These are phyloP conservation scores for Cryptococcus sp. DNA, from an alignment of 1,284 basidiomycete genomes.

Conservation along the genomic window DNA sequence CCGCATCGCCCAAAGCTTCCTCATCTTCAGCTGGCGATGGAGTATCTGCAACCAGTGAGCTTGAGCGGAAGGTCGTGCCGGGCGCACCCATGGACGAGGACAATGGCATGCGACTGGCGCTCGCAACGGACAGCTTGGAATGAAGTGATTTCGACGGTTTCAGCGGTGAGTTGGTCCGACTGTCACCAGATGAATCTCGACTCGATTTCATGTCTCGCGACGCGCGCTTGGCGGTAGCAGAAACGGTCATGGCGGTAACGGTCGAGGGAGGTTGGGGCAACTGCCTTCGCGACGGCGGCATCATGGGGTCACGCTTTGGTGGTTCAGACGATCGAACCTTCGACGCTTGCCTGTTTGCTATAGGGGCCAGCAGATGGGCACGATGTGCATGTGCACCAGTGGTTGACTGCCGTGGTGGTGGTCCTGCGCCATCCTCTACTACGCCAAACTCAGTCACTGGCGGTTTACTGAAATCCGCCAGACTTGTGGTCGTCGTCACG, in stretches of 20 bases:
- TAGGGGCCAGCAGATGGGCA: slow-evolving; percentile 42
- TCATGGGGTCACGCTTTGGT: slow-evolving; percentile 13
- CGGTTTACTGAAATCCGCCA: slow-evolving; percentile 17
- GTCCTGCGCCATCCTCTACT: slow-evolving; percentile 19
- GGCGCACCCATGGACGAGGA: slow-evolving; percentile 45
- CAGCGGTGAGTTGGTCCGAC: slow-evolving; percentile 21
- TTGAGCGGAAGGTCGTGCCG: slow-evolving; percentile 25
- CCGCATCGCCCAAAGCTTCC: slow-evolving; percentile 86
- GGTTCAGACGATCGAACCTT: slow-evolving; percentile 21
- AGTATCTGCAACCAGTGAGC: slow-evolving; percentile 48
- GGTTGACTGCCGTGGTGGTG: slow-evolving; percentile 21
- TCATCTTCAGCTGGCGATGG: slow-evolving; percentile 75
- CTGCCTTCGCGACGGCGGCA: slow-evolving; percentile 62
- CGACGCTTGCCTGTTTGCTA: slow-evolving; percentile 36
- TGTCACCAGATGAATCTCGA: slow-evolving; percentile 20
- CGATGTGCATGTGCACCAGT: slow-evolving; percentile 34
- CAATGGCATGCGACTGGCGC: slow-evolving; percentile 32
- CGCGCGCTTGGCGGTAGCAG: slow-evolving; percentile 42
- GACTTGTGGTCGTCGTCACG: slow-evolving; percentile 23
- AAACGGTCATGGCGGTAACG: slow-evolving; percentile 43
- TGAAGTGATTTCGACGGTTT: slow-evolving; percentile 47
- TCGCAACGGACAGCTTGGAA: slow-evolving; percentile 37
- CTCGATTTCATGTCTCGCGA: slow-evolving; percentile 24
- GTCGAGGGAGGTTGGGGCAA: slow-evolving; percentile 55
- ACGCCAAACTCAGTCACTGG: slow-evolving; percentile 33